Percentiles rank a stretch among this genome's conserved stretches.
Evolutionary conservation across 106 monocot species (phyloP).

Genomic region (Alisma plantagoaquatica): DNA sequence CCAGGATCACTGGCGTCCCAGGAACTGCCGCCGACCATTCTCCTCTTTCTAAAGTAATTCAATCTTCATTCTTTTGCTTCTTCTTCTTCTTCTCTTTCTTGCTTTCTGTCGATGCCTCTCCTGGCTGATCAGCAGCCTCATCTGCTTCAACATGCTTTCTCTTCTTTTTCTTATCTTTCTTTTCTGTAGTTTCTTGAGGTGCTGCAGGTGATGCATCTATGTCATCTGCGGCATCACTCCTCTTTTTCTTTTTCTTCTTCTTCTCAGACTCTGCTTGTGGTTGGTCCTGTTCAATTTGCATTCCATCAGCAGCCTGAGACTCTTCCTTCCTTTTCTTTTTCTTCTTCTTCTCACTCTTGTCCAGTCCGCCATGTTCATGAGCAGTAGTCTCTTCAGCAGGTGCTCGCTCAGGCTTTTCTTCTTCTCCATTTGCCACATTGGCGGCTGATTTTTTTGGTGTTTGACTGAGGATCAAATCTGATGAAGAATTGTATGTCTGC

Average conservation of each 20-base stretch:
- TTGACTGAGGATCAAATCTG: slow-evolving; percentile 25
- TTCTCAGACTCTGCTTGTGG: not conserved
- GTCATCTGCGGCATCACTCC: not conserved
- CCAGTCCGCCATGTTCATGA: not conserved
- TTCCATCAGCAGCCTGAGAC: not conserved
- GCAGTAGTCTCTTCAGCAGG: not conserved
- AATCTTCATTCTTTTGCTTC: slow-evolving; percentile 15
- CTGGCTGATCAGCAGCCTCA: slow-evolving; percentile 3
- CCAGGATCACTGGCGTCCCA: no score
- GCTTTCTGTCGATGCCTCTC: slow-evolving; percentile 1
- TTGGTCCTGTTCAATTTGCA: not conserved
- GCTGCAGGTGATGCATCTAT: not conserved
- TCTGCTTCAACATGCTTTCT: not conserved
- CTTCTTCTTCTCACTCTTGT: slow-evolving; percentile 9
- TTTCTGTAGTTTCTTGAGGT: not conserved
- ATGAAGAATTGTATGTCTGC: slow-evolving; percentile 48
- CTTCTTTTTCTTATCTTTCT: not conserved
- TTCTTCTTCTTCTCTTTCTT: no score
- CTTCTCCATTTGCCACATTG: slow-evolving; percentile 2
- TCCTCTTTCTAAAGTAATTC: no score
- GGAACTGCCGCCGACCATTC: no score
- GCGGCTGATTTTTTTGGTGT: not conserved
- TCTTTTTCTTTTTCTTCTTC: slow-evolving; percentile 18
- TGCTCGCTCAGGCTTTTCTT: no score
- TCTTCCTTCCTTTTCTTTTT: slow-evolving; percentile 13